phyloP scores from a whole-genome alignment of 805 yeast genomes.

The Pichia thaimueangensis region DNA sequence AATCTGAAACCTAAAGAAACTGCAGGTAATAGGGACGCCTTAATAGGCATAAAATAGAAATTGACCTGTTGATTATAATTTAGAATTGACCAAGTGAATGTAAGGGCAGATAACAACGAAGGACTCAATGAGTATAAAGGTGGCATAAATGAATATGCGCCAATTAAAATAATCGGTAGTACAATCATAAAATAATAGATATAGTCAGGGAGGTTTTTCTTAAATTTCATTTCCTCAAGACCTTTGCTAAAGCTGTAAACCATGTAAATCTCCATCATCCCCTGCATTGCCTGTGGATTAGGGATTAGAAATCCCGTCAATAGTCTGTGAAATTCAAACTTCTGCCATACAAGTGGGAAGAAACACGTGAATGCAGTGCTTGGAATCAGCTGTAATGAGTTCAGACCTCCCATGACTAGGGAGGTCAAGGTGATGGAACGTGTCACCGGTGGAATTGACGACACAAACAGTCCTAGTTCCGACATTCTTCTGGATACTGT shows the following conservation, averaged over 20 bases:
- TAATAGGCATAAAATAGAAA: slow-evolving; percentile 47
- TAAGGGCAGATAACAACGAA: slow-evolving; percentile 47
- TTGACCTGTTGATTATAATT: slow-evolving; percentile 47
- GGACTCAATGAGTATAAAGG: slow-evolving; percentile 26
- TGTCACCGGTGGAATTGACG: slow-evolving; percentile 56
- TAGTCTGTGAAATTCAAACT: slow-evolving; percentile 40
- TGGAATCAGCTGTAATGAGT: slow-evolving; percentile 27
- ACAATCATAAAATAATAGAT: slow-evolving; percentile 46
- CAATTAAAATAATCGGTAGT: slow-evolving; percentile 39
- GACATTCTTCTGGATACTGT: slow-evolving; percentile 21
- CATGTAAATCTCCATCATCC: slow-evolving; percentile 48
- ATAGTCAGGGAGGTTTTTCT: slow-evolving; percentile 45
- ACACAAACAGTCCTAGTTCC: slow-evolving; percentile 32
- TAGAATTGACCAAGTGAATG: slow-evolving; percentile 57
- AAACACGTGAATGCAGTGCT: slow-evolving; percentile 22
- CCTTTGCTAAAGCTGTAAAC: slow-evolving; percentile 52
- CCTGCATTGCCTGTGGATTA: slow-evolving; percentile 37
- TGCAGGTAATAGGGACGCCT: slow-evolving; percentile 50
- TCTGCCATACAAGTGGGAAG: slow-evolving; percentile 28
- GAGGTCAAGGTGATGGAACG: slow-evolving; percentile 47
- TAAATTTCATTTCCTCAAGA: slow-evolving; percentile 47
- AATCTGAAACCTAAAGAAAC: slow-evolving; percentile 37
- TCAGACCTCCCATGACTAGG: slow-evolving; percentile 37
- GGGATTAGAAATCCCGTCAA: slow-evolving; percentile 45
- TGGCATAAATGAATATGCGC: slow-evolving; percentile 27